These are phyloP conservation scores for Rhodotorula sp. DNA, from an alignment of 1,284 basidiomycete species.

Conservation along the genomic window DNA sequence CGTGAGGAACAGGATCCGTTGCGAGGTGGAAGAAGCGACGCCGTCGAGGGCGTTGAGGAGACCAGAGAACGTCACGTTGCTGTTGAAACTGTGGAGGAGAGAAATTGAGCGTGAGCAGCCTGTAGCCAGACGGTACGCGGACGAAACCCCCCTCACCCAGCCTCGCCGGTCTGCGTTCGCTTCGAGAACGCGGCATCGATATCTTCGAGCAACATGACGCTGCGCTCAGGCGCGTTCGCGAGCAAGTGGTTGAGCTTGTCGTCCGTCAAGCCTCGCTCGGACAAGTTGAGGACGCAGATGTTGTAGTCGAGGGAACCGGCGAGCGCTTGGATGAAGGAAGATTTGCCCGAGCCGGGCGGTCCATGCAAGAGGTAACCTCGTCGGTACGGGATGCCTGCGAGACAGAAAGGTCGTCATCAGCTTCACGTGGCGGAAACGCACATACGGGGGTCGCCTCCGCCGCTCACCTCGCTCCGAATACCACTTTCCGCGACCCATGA, in stretches of 20 bases:
- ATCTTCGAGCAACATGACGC: slow-evolving; percentile 92
- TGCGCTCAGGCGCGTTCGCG: slow-evolving; percentile 88
- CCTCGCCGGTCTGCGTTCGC: slow-evolving; percentile 80
- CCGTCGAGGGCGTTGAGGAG: slow-evolving; percentile 97
- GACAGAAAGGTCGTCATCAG: neutral
- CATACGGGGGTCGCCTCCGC: neutral
- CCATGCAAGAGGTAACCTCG: slow-evolving; percentile 94
- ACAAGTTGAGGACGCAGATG: slow-evolving; percentile 93
- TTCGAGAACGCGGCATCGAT: slow-evolving; percentile 97
- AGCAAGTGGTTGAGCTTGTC: slow-evolving; percentile 94
- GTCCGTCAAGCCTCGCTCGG: slow-evolving; percentile 92
- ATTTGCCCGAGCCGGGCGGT: slow-evolving; percentile 96
- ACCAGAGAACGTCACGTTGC: slow-evolving; percentile 92
- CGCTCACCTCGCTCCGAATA: slow-evolving; percentile 87
- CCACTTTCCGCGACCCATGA: slow-evolving; percentile 83
- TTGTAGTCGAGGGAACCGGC: slow-evolving; percentile 91
- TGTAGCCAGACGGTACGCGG: too few species aligned
- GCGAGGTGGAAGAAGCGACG: slow-evolving; percentile 86
- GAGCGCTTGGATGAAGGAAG: slow-evolving; percentile 95
- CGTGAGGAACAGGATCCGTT: slow-evolving; percentile 98
- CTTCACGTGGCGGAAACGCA: neutral
- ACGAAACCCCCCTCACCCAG: slow-evolving; percentile 60
- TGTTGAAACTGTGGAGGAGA: slow-evolving; percentile 39
- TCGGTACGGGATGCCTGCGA: slow-evolving; percentile 91
- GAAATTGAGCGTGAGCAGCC: neutral